A percentile compares a stretch with the other conserved stretches of the same genome.
phyloP scores from a whole-genome alignment of 2,329 filamentous ascomycete genomes.

The Ceratocystis lukuohia region DNA sequence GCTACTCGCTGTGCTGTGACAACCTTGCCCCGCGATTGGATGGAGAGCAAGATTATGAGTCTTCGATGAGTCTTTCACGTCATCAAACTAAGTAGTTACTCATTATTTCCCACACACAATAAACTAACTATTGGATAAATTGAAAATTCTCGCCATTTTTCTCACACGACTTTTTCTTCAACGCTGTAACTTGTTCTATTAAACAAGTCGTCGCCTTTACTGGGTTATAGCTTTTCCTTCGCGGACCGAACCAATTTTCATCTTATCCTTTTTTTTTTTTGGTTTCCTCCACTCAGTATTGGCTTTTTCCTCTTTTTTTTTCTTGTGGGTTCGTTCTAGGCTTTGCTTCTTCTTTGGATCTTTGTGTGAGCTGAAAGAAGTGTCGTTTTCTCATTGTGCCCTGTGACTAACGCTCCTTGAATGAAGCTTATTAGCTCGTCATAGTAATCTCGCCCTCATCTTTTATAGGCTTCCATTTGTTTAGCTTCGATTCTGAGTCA shows the following conservation, averaged over 20 bases:
- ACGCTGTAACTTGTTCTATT: too few species aligned
- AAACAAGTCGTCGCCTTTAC: too few species aligned
- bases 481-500: slow-evolving; percentile 13
- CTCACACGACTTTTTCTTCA: neutral
- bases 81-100: neutral
- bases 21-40: slow-evolving; percentile 1
- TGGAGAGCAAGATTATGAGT: neutral
- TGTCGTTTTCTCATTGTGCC: neutral
- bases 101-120: neutral
- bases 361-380: neutral
- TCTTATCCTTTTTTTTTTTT: slow-evolving; percentile 1
- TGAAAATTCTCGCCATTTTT: neutral
- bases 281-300: neutral
- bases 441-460: neutral
- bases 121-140: neutral
- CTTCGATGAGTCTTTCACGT: slow-evolving; percentile 4
- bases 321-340: neutral
- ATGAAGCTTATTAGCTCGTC: neutral
- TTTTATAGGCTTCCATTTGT: neutral
- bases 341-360: neutral
- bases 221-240: neutral
- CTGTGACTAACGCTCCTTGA: neutral
- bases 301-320: neutral
- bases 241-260: neutral
- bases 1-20: neutral